Base-by-base conservation (phyloP, 768 basidiomycete genomes). In the Agrocybe pediades region DNA sequence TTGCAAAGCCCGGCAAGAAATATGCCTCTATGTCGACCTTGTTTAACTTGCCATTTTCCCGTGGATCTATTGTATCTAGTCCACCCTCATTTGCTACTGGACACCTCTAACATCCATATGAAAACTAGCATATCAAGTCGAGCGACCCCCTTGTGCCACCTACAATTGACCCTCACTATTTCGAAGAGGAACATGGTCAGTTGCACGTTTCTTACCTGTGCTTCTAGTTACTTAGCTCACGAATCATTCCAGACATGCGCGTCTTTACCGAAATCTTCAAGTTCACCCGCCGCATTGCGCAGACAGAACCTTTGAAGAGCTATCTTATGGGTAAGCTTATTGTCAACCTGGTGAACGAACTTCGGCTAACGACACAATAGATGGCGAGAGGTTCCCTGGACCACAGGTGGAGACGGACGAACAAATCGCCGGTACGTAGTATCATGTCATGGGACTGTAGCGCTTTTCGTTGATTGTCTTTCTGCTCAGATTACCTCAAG, bases 91-190 rank as follows among this genome's bases (percentile, higher is more conserved):
- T n/a, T n/a, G n/a, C n/a, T n/a, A n/a, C n/a, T n/a, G n/a, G n/a
- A n/a, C n/a, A n/a, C n/a, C n/a, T n/a, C n/a, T n/a, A n/a, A n/a
- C n/a, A n/a, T n/a, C n/a, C n/a, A n/a, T n/a, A n/a, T n/a, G n/a
- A n/a, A n/a, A n/a, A n/a, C n/a, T 42, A 54, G 53, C 53, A 54
- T 23, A 49, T 54, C 1, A 47, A 49, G 9, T 49, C 53, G 20
- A 26, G 41, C 6, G 46, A 54, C 23, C 39, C 53, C 23, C 26
- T 54, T 21, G 46, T 20, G 2, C 20, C 17, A 29, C 53, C 53
- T 16, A 40, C 41, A 1, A 54, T 54, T 41, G 53, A 54, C 33
- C 53, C 53, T 21, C 53, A 48, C 16, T 54, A 54, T 20, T 54
- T 54, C 21, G 53, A 54, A 29, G 39, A 48, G 16, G 26, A 48